Conservation (phyloP, 179 eudicot species). For the Patellifolia procumbens region DNA sequence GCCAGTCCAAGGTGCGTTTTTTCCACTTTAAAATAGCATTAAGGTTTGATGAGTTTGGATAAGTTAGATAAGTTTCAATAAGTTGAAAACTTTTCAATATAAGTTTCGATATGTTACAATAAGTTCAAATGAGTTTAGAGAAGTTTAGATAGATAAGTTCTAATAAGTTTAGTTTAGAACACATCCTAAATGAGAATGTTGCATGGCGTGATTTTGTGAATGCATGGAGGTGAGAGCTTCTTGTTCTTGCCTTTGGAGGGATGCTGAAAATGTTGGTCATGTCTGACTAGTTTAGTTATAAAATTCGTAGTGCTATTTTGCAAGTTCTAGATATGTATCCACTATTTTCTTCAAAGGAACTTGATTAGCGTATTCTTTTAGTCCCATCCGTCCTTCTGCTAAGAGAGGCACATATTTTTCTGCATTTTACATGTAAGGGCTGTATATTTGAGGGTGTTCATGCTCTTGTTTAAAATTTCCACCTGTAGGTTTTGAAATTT, state of each 20-base stretch:
- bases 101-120: too few relatives aligned
- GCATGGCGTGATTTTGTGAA: neutral
- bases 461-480: neutral
- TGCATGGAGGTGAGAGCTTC: neutral
- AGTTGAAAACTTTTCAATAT: too few relatives aligned
- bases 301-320: neutral
- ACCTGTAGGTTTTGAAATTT: neutral
- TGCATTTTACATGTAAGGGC: neutral
- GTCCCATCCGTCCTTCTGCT: neutral
- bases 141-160: too few relatives aligned
- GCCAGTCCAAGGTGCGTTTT: too few relatives aligned
- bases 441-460: neutral
- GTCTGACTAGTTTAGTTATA: neutral
- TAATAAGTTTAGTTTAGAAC: too few relatives aligned
- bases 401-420: neutral
- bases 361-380: too few relatives aligned
- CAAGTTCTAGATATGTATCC: too few relatives aligned
- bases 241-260: neutral
- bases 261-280: neutral
- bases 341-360: too few relatives aligned
- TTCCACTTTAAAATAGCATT: too few relatives aligned
- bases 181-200: constrained; percentile 2
- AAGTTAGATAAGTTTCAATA: too few relatives aligned
- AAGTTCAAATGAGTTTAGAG: too few relatives aligned
- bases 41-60: too few relatives aligned